These are phyloP conservation scores for Rhododendron griersonianum DNA, from an alignment of 148 eudicot genomes.

Conservation along the genomic window DNA sequence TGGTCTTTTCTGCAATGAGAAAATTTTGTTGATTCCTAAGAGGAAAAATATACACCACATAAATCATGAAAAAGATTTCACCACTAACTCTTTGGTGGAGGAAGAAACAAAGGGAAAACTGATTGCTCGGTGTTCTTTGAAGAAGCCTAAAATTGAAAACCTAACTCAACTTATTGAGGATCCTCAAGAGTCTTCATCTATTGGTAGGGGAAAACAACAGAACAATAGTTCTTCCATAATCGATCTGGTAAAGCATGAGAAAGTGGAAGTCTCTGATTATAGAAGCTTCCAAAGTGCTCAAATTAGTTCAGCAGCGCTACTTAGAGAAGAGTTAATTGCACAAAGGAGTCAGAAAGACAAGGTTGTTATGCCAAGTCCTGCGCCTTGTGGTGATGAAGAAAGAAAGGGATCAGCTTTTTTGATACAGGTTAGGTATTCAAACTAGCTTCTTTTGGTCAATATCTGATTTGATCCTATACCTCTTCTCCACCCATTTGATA, in stretches of 20 bases:
- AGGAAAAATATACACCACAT: conserved; percentile 20
- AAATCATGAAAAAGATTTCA: conserved; percentile 29
- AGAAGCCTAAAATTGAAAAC: conserved; percentile 52
- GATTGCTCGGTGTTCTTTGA: conserved; percentile 33
- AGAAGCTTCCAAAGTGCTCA: conserved; percentile 13
- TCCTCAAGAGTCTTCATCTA: conserved; percentile 14
- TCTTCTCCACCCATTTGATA: neutral
- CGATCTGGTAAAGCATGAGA: conserved; percentile 16
- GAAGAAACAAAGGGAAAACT: conserved; percentile 21
- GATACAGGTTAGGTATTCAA: conserved; percentile 50
- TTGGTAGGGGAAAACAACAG: conserved; percentile 13
- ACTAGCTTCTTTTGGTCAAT: conserved; percentile 8
- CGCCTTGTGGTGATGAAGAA: conserved; percentile 44
- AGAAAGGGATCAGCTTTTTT: conserved; percentile 70
- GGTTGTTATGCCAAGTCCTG: conserved; percentile 23
- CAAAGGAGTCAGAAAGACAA: conserved; percentile 27
- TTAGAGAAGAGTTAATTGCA: conserved; percentile 18
- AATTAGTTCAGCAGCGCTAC: conserved; percentile 16
- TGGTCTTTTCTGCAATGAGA: conserved; percentile 21
- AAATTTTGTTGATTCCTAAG: conserved; percentile 22
- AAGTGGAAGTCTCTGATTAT: conserved; percentile 13
- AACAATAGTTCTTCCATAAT: neutral
- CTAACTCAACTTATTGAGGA: conserved; percentile 12
- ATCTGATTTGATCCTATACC: neutral
- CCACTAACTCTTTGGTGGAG: conserved; percentile 20